Conservation (phyloP, 495 filamentous ascomycete genomes). For the Paragyromitra xinjiangensis region DNA sequence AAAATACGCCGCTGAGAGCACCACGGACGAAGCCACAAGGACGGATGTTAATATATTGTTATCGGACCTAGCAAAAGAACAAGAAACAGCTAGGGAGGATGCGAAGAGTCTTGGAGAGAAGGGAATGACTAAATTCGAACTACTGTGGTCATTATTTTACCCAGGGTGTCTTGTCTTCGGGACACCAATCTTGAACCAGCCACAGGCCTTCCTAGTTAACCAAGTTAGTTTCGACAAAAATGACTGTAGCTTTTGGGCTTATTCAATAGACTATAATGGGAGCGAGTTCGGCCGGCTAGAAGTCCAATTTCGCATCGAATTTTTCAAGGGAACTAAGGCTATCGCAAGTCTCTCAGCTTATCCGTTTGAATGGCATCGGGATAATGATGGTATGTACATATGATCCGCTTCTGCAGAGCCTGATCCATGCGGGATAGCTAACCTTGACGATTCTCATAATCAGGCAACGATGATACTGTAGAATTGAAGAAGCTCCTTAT, state of each 20-base stretch:
- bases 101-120: constrained; percentile 4
- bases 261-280: constrained; percentile 10
- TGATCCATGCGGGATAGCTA: neutral
- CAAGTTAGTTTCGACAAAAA: neutral
- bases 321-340: neutral
- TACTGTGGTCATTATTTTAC: constrained; percentile 1
- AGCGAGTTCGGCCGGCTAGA: constrained; percentile 5
- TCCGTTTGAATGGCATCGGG: neutral
- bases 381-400: neutral
- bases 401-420: neutral
- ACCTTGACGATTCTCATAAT: neutral
- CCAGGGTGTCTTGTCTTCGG: constrained; percentile 7
- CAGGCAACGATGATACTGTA: constrained; percentile 4
- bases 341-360: constrained; percentile 1
- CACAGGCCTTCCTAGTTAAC: neutral
- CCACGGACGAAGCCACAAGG: constrained; percentile 1
- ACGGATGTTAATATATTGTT: constrained; percentile 5
- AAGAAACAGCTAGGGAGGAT: constrained; percentile 4
- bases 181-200: neutral
- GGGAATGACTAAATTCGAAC: constrained; percentile 4
- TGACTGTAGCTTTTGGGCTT: constrained; percentile 9
- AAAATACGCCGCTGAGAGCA: constrained; percentile 3
- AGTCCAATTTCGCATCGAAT: neutral
- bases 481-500: constrained; percentile 4
- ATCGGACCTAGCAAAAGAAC: neutral